These are phyloP conservation scores for Dissophora globulifera DNA, from an alignment of 192 early-diverging fungal species.

Conservation along the genomic window DNA sequence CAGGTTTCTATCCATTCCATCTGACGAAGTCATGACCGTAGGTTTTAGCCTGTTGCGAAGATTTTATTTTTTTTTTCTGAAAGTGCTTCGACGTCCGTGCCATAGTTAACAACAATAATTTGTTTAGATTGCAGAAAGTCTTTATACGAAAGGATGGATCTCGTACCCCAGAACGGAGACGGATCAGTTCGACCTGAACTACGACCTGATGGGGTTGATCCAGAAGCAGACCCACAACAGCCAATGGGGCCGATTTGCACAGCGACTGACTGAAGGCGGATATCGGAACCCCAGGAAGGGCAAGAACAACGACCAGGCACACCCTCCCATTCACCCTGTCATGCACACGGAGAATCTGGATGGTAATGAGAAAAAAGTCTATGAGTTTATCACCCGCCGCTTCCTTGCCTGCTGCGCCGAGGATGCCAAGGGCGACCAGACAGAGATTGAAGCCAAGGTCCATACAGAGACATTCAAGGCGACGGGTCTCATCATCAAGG, in stretches of 20 bases:
- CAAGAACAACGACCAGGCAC: conserved; percentile 92
- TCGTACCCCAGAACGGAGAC: conserved; percentile 98
- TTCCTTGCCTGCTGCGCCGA: conserved; percentile 95
- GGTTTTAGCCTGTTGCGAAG: too few relatives aligned
- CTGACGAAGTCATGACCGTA: conserved; percentile 83
- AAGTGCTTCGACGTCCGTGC: background rate
- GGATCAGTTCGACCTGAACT: conserved; percentile 83
- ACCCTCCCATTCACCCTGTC: conserved; percentile 97
- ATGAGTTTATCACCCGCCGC: conserved; percentile 87
- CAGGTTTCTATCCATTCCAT: conserved; percentile 74
- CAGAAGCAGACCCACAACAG: conserved; percentile 61
- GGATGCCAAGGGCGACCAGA: conserved; percentile 88
- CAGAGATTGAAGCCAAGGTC: conserved; percentile 75
- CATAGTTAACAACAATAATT: too few relatives aligned
- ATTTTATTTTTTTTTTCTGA: background rate
- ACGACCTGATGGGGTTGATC: conserved; percentile 75
- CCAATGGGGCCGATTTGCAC: conserved; percentile 26
- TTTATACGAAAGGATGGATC: conserved; percentile 90
- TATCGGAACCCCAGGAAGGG: conserved; percentile 84
- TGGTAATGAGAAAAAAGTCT: conserved; percentile 79
- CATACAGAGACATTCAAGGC: conserved; percentile 80
- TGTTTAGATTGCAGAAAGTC: conserved; percentile 83
- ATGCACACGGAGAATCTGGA: conserved; percentile 41
- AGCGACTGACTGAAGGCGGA: conserved; percentile 70
- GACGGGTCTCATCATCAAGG: conserved; percentile 81